These are phyloP conservation scores for Globisporangium nodosum DNA, from an alignment of 352 stramenopile species.

Conservation along the genomic window DNA sequence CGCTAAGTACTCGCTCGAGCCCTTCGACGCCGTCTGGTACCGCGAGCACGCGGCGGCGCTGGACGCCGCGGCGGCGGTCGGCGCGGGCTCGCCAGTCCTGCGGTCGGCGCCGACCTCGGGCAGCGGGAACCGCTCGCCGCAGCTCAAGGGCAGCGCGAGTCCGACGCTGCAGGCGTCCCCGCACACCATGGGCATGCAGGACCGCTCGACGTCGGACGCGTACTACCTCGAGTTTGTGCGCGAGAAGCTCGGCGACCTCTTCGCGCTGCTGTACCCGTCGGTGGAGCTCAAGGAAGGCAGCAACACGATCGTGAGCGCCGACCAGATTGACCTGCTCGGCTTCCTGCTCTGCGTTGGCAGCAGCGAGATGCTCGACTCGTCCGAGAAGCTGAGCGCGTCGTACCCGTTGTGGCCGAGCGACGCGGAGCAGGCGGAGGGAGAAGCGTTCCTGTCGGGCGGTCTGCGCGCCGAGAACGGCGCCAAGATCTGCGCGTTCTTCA, in stretches of 20 bases:
- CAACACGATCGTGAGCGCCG: conserved; percentile 42
- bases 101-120: neutral
- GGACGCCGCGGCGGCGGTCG: conserved; percentile 26
- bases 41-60: conserved; percentile 53
- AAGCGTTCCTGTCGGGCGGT: conserved; percentile 12
- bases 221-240: conserved; percentile 80
- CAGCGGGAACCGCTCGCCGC: conserved; percentile 39
- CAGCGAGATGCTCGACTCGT: conserved; percentile 44
- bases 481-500: conserved; percentile 72
- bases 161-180: conserved; percentile 61
- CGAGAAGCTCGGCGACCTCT: conserved; percentile 73
- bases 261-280: conserved; percentile 61
- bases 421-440: conserved; percentile 11
- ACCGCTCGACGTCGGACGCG: conserved; percentile 69
- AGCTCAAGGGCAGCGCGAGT: conserved; percentile 47
- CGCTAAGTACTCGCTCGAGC: conserved; percentile 67
- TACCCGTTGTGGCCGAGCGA: conserved; percentile 55
- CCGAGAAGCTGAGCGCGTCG: conserved; percentile 49
- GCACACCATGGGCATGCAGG: conserved; percentile 71
- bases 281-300: conserved; percentile 46
- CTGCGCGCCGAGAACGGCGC: conserved; percentile 37
- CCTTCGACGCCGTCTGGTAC: conserved; percentile 80
- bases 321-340: conserved; percentile 66
- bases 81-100: conserved; percentile 13
- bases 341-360: conserved; percentile 66